These are phyloP conservation scores for Arabidopsis lyrata DNA, from an alignment of 441 rosid species.

Conservation along the genomic window DNA sequence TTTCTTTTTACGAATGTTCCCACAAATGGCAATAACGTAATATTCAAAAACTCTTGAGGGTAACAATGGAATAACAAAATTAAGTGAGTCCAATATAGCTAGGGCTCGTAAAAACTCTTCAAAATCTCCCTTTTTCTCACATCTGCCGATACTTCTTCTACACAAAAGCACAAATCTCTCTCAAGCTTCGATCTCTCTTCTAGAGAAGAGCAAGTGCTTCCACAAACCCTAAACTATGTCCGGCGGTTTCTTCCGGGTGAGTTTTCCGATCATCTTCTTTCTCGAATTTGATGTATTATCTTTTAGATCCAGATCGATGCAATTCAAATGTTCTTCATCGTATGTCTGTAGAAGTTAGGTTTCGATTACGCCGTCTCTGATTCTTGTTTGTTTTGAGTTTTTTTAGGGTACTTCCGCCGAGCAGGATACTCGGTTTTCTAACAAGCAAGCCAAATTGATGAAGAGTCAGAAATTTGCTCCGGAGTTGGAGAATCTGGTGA, in stretches of 20 bases:
- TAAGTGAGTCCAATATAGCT: background rate
- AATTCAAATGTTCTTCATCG: background rate
- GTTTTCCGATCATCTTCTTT: constrained; percentile 11
- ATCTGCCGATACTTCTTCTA: background rate
- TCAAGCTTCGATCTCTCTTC: constrained; percentile 24
- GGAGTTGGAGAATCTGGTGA: constrained; percentile 83
- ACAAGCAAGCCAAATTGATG: constrained; percentile 95
- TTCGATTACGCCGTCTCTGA: background rate
- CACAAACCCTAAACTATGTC: constrained; percentile 77
- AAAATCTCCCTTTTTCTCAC: constrained; percentile 24
- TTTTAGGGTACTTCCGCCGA: constrained; percentile 95
- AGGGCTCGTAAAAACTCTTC: constrained; percentile 40
- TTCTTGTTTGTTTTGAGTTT: background rate
- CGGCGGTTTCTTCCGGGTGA: constrained; percentile 94
- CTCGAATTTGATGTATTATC: background rate
- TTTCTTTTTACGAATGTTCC: too few species aligned
- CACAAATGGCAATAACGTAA: constrained; percentile 21
- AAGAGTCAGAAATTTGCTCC: constrained; percentile 94
- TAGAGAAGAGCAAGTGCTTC: constrained; percentile 19
- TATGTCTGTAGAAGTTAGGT: background rate
- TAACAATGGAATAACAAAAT: background rate
- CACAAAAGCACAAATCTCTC: background rate
- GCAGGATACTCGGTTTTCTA: constrained; percentile 97
- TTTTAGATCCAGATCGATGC: constrained; percentile 37
- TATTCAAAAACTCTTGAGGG: background rate